Base-by-base conservation (phyloP, 306 rosid species). In the Medicago arabica region DNA sequence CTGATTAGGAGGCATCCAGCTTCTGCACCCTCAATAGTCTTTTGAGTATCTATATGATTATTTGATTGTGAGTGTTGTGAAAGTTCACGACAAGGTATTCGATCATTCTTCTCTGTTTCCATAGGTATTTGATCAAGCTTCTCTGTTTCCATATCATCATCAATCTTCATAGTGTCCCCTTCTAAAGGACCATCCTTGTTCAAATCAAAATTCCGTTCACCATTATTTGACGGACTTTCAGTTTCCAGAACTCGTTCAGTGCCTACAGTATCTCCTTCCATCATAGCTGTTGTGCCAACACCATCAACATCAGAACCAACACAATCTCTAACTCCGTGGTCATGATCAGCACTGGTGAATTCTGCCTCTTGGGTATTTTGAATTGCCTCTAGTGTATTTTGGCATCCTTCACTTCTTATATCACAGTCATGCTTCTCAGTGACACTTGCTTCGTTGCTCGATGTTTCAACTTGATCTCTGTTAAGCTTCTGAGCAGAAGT, bases 391-490 rank as follows among this genome's bases (percentile, higher is more conserved):
- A 88, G 93, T 2, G 97, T 89, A 83, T 89, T 83, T 79, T 85
- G 92, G 72, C 86, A 85, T 41, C 84, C 88, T 74, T 88, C 88
- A 85, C 92, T 90, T 84, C 92, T 86, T 50, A 87, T 7, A 40
- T 79, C 95, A 82, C 95, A 90, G 58, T 92, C 97, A 78, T 95
- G 95, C 86, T 87, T 90, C 83, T 90, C 95, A 5, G 97, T 92
- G 63, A 67, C 85, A 62, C 96, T 92, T 55, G 85, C 91, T 81
- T 83, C 94, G 67, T 90, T 79, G 58, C 96, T 88, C 0, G 96
- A 92, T 47, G 84, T 85, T 84, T 84, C 93, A 47, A 71, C 74
- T 40, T 85, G 93, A 71, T 80, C 78, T 84, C 64, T 81, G 64
- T 57, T 80, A 12, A 49, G 72, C 78, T 85, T 81, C 72, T 78